These are phyloP conservation scores for Erigeron philadelphicus DNA, from an alignment of 140 eudicot species.

Conservation along the genomic window DNA sequence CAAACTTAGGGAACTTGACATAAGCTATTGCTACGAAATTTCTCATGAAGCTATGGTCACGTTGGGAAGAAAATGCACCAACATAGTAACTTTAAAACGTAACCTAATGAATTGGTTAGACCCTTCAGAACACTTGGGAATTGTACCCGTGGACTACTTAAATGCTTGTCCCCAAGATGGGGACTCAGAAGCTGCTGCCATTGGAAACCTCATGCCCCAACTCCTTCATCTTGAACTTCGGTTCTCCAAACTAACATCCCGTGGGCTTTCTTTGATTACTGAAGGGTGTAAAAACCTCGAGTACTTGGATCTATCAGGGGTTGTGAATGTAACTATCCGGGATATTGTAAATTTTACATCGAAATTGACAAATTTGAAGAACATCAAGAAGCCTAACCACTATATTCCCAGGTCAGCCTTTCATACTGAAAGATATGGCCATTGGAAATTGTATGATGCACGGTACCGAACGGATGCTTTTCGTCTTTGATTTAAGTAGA, in stretches of 20 bases:
- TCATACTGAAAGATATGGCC: slow-evolving; percentile 75
- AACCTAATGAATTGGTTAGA: slow-evolving; percentile 75
- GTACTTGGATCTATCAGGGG: slow-evolving; percentile 69
- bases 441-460: slow-evolving; percentile 82
- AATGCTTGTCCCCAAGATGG: slow-evolving; percentile 81
- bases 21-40: slow-evolving; percentile 84
- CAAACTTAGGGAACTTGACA: slow-evolving; percentile 70
- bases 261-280: slow-evolving; percentile 60
- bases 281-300: slow-evolving; percentile 69
- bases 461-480: slow-evolving; percentile 77
- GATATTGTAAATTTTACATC: slow-evolving; percentile 61
- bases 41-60: slow-evolving; percentile 53
- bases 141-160: slow-evolving; percentile 66
- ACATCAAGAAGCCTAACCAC: slow-evolving; percentile 72
- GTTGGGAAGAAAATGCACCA: slow-evolving; percentile 55
- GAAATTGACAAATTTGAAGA: slow-evolving; percentile 52
- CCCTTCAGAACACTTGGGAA: slow-evolving; percentile 62
- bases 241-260: slow-evolving; percentile 60
- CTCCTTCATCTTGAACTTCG: slow-evolving; percentile 68
- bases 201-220: slow-evolving; percentile 62
- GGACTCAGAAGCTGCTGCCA: slow-evolving; percentile 83
- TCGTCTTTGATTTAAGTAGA: slow-evolving; percentile 42
- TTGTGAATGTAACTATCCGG: slow-evolving; percentile 70
- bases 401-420: slow-evolving; percentile 73
- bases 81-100: slow-evolving; percentile 47